phyloP scores from a whole-genome alignment of 768 basidiomycete species.

The Mrakia blollopis region DNA sequence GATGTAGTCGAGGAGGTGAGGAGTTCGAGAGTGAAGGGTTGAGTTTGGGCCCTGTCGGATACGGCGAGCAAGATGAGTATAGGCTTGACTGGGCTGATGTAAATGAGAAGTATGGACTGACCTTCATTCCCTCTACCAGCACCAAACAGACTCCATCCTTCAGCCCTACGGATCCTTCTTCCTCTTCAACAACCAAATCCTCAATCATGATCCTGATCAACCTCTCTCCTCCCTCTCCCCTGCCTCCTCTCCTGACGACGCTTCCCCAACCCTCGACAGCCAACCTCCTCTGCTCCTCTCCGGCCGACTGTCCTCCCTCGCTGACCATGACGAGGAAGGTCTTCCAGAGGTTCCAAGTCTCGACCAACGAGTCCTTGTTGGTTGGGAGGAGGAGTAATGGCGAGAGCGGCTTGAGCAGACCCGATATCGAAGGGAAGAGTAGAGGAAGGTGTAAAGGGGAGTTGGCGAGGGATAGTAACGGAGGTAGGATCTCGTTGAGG shows the following conservation, averaged over 20 bases:
- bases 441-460: constrained; percentile 34
- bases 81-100: constrained; percentile 3
- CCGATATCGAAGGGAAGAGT: constrained; percentile 42
- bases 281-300: constrained; percentile 47
- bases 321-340: constrained; percentile 38
- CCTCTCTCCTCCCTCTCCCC: constrained; percentile 55
- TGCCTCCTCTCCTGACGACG: constrained; percentile 62
- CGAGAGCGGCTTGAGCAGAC: constrained; percentile 39
- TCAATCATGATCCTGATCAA: constrained; percentile 54
- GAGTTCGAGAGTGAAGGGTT: constrained; percentile 37
- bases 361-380: constrained; percentile 25
- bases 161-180: constrained; percentile 50
- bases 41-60: constrained; percentile 49
- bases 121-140: constrained; percentile 62
- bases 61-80: neutral
- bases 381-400: constrained; percentile 35
- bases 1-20: constrained; percentile 34
- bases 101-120: constrained; percentile 45
- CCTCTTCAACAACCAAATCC: constrained; percentile 45
- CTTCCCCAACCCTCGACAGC: constrained; percentile 85
- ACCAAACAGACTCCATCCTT: constrained; percentile 65
- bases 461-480: constrained; percentile 23
- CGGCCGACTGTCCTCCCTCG: constrained; percentile 57
- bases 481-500: constrained; percentile 30
- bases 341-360: constrained; percentile 37